Percentiles rank a stretch among this genome's conserved stretches.
Evolutionary conservation across 164 flowering plant species (phyloP).

Genomic region (Dillenia turbinata): DNA sequence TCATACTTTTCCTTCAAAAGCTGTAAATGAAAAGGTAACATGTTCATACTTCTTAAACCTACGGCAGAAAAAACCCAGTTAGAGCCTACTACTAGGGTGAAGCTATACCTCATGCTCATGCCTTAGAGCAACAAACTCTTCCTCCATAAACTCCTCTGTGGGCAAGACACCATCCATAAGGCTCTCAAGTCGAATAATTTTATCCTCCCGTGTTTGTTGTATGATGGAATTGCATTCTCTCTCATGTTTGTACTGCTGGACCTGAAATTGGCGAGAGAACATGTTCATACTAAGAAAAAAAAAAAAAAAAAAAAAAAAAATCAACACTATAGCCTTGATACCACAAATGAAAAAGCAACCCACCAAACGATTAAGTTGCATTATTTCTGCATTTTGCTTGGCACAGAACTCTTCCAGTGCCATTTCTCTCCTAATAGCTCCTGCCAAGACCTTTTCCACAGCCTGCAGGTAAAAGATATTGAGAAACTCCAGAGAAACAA

Average conservation of each 20-base stretch:
- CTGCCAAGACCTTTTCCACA: constrained; percentile 94
- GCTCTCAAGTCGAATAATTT: constrained; percentile 85
- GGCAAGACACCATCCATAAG: constrained; percentile 95
- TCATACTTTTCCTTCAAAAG: constrained; percentile 80
- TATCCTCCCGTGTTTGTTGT: constrained; percentile 84
- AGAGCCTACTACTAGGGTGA: neutral
- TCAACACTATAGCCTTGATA: neutral
- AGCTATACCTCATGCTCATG: constrained; percentile 70
- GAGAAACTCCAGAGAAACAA: constrained; percentile 1
- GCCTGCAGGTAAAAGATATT: constrained; percentile 41
- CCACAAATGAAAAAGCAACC: constrained; percentile 12
- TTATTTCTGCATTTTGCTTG: constrained; percentile 77
- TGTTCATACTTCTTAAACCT: neutral
- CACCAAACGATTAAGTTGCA: constrained; percentile 88
- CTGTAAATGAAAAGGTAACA: constrained; percentile 31
- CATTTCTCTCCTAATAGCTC: constrained; percentile 95
- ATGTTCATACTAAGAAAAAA: neutral
- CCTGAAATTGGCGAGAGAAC: constrained; percentile 34
- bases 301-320: neutral
- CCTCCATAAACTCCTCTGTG: constrained; percentile 79
- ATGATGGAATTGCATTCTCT: constrained; percentile 91
- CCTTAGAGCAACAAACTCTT: constrained; percentile 64
- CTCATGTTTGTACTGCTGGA: constrained; percentile 95
- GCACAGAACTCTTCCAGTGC: constrained; percentile 84
- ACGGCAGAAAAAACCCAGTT: constrained; percentile 1